Evolutionary conservation across 2,329 filamentous ascomycete species (phyloP).

Genomic region (Simplicillium sp.): DNA sequence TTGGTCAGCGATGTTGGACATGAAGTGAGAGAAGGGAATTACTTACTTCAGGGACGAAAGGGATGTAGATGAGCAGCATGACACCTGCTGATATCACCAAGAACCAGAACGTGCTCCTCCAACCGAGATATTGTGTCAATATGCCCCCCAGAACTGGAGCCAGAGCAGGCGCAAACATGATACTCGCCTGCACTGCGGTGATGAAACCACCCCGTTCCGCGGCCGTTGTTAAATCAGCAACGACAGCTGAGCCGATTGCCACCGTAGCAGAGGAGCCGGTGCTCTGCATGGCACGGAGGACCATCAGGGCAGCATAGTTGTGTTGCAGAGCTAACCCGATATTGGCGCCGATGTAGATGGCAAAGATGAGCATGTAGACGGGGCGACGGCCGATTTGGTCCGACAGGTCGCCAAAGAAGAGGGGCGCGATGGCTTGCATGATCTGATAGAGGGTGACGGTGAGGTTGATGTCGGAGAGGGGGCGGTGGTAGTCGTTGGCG

Average conservation of each 20-base stretch:
- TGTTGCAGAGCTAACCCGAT: constrained; percentile 34
- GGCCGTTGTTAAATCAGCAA: constrained; percentile 48
- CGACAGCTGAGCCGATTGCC: constrained; percentile 40
- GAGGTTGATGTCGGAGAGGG: constrained; percentile 27
- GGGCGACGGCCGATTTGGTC: constrained; percentile 36
- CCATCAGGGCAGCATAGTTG: constrained; percentile 33
- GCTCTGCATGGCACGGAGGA: constrained; percentile 42
- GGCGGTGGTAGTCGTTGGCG: constrained; percentile 29
- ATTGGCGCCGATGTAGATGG: constrained; percentile 35
- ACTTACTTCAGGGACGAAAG: constrained; percentile 31
- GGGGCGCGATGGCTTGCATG: constrained; percentile 45
- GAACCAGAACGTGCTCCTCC: constrained; percentile 47
- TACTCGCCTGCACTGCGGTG: constrained; percentile 30
- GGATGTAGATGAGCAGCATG: constrained; percentile 26
- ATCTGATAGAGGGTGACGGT: constrained; percentile 38
- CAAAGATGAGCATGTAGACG: constrained; percentile 36
- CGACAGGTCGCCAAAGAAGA: constrained; percentile 38
- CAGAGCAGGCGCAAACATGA: constrained; percentile 24
- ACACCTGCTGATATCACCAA: constrained; percentile 30
- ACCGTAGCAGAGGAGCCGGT: constrained; percentile 45
- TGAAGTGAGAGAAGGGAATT: too few relatives aligned
- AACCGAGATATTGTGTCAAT: constrained; percentile 38
- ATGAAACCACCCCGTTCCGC: constrained; percentile 47
- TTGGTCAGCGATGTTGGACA: too few relatives aligned
- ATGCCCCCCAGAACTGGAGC: constrained; percentile 44